Evolutionary conservation across 2,329 filamentous ascomycete species (phyloP), one percentile per base, ranked within the genome.

Genomic region (Purpureocillium lavendulum): DNA sequence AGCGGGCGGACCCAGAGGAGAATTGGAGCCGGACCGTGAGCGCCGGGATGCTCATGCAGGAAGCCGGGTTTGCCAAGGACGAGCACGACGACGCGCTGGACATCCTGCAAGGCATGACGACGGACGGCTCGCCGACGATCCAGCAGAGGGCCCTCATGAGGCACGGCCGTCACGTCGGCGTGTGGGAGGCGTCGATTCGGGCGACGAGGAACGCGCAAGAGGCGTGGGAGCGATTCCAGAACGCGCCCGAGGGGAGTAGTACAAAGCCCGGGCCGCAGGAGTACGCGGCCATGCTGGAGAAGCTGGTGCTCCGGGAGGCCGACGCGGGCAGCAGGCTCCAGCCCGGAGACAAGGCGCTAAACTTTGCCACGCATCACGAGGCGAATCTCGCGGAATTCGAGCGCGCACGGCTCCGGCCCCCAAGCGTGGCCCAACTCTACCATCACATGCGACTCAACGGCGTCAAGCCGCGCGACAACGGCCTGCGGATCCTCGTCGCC

Each of bases 321-420:
- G 49, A 53, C n/a, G 33, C 47, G 4, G 36, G 48, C 3, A 45
- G 45, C 26, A 48, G 44, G 3, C 43, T 67, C 12, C 52, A 75
- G 2, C 77, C 82, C 6, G 83, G 83, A 11, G 82, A 85, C 48
- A 65, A 64, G 30, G 67, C 77, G 15, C 61, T 79, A 15, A 69
- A 75, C 40, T 55, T 63, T 45, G 44, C 54, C 14, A 53, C 55
- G 6, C 44, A 54, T 37, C 43, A 56, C 30, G 50, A 60, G 11
- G 61, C 64, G 57, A 84, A 70, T 56, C 71, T 69, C 51, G 83
- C 69, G 42, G 71, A 80, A n/a, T 75, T 80, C 40, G 82, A 84
- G 41, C 76, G 75, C 47, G 71, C 77, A 30, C 69, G 76, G n/a
- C 62, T 78, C 33, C 63, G 68, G 12, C 76, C 82, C 1, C 84